Evolutionary conservation across 1,284 basidiomycete genomes (phyloP), one percentile per base, ranked within the genome.

Genomic region (Cutaneotrichosporon sp.): DNA sequence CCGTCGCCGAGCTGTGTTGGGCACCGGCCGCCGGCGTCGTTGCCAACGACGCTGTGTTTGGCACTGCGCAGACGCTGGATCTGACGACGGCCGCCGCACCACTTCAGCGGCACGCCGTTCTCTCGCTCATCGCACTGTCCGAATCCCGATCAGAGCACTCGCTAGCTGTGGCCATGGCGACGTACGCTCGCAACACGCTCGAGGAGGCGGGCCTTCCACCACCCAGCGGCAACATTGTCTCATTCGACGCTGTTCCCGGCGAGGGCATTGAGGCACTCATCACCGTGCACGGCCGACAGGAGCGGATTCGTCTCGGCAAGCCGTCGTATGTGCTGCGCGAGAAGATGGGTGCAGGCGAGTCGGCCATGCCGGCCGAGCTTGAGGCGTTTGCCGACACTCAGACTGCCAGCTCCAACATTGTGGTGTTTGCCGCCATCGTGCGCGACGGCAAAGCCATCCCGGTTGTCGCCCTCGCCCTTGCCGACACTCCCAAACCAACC

Each of bases 131-230:
- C 40, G 83, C 86, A 13, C 85, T 87, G 0, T 86, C 90, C 0
- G 96, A 99, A 74, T 84, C 87, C 4, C 84, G 84, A 52, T 97
- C 92, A 1, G 96, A 98, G 71, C 96, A 99, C 70, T 94, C 96
- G 0, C 82, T 99, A 12, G 96, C 92, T 3, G 86, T 90, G 66
- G 93, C 96, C 4, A 84, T 97, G 41, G 87, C 92, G 0, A 75
- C 80, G 0, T 87, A 90, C 72, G 88, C 86, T 23, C 86, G 83
- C 66, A 84, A 87, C 26, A 67, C 83, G 0, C 73, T 93, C 12
- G 61, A 71, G 4, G 77, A 80, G 13, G 66, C 77, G 9, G 74
- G 77, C 18, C 61, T 79, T 1, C 63, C 72, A 15, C 80, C 83
- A 41, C 77, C 79, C 1, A 58, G 67, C 18, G 73, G 75, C n/a